phyloP scores from a whole-genome alignment of 345 rosid genomes.

The Physaria fendleri region DNA sequence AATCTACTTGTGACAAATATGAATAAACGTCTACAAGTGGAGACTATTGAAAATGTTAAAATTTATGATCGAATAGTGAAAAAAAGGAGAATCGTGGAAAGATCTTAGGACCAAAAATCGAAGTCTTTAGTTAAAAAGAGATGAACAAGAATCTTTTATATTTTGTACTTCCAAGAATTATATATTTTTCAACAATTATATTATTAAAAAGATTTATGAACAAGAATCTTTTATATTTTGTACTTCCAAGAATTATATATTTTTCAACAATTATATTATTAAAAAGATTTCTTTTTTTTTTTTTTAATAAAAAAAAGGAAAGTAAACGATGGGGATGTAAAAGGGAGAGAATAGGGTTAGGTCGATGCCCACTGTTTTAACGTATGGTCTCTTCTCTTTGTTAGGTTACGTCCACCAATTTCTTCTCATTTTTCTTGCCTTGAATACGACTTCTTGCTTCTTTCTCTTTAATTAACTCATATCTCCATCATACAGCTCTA shows the following conservation, averaged over 20 bases:
- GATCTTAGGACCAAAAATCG: slow-evolving; percentile 15
- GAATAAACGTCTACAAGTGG: background rate
- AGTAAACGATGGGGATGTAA: slow-evolving; percentile 15
- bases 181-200: background rate
- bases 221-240: background rate
- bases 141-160: slow-evolving; percentile 1
- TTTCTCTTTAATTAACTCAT: background rate
- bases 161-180: slow-evolving; percentile 7
- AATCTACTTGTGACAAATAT: no score
- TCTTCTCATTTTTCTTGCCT: slow-evolving; percentile 8
- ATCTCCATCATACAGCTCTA: background rate
- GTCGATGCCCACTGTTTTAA: slow-evolving; percentile 23
- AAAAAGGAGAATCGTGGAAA: background rate
- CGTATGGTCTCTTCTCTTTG: slow-evolving; percentile 17
- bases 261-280: background rate
- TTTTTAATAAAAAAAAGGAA: background rate
- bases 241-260: background rate
- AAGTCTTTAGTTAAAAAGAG: slow-evolving; percentile 5
- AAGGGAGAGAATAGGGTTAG: slow-evolving; percentile 21
- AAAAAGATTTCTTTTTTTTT: background rate
- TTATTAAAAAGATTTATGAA: background rate
- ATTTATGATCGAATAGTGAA: background rate
- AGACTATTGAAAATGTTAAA: background rate
- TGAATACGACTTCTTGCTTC: slow-evolving; percentile 17
- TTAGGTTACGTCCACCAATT: slow-evolving; percentile 21